Conservation (phyloP, 169 alveolate genomes). For the Amoebophrya sp. region DNA sequence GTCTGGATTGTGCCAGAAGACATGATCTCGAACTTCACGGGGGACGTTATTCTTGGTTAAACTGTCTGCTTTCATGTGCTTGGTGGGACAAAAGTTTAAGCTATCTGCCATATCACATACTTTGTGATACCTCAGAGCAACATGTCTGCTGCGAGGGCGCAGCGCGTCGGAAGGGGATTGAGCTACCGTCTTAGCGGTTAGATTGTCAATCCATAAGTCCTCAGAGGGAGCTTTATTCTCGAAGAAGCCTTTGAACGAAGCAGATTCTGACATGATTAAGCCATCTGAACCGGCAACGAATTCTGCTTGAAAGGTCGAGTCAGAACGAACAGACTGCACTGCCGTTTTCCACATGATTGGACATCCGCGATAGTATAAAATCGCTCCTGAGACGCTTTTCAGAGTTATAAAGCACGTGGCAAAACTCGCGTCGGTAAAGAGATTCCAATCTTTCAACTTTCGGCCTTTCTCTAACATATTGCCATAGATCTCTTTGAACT, state of each 20-base stretch:
- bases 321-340: not conserved
- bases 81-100: not conserved
- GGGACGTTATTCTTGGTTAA: not conserved
- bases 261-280: not conserved
- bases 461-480: not conserved
- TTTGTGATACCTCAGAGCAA: not conserved
- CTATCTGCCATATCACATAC: not conserved
- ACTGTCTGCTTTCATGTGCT: not conserved
- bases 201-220: not conserved
- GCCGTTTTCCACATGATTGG: not conserved
- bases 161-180: not conserved
- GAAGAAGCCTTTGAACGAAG: not conserved
- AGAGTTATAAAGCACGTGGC: not conserved
- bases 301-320: not conserved
- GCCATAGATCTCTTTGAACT: not conserved
- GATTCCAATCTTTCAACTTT: not conserved
- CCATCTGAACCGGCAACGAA: slow-evolving; percentile 1
- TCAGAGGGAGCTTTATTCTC: not conserved
- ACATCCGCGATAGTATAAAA: not conserved
- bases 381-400: not conserved
- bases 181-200: not conserved
- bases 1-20: not conserved
- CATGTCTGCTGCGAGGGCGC: not conserved
- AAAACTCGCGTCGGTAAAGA: not conserved
- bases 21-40: not conserved